Percentiles rank a stretch among this genome's conserved stretches.
Evolutionary conservation across 2,329 filamentous ascomycete genomes (phyloP).

Genomic region (Nothophaeocryptopus gaeumannii): DNA sequence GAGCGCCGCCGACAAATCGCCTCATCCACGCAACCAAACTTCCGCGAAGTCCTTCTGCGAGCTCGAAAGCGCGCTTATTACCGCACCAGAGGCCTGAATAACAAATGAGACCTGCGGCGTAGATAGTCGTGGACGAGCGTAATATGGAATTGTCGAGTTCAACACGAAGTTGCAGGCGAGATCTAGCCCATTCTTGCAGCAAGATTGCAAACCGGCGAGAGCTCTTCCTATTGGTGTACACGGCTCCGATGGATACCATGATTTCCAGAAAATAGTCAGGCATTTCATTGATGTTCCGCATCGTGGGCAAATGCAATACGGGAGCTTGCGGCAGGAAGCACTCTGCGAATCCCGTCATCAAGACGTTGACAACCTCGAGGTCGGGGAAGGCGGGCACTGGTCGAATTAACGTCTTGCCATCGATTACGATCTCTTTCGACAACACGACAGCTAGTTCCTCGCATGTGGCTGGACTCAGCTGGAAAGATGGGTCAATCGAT

Average conservation of each 20-base stretch:
- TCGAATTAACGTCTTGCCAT: background rate
- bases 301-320: background rate
- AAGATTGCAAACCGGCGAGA: background rate
- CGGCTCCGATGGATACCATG: background rate
- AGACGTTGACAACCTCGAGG: background rate
- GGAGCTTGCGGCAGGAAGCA: slow-evolving; percentile 1
- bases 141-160: background rate
- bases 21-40: slow-evolving; percentile 1
- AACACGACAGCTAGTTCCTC: background rate
- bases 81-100: slow-evolving; percentile 2
- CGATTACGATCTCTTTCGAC: background rate
- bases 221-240: background rate
- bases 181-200: background rate
- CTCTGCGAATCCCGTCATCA: background rate
- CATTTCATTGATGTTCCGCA: background rate
- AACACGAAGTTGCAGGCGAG: slow-evolving; percentile 1
- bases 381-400: background rate
- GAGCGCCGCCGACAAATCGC: background rate
- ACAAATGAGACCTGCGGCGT: slow-evolving; percentile 1
- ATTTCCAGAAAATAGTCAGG: background rate
- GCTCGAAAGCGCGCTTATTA: slow-evolving; percentile 1
- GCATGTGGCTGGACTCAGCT: background rate
- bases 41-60: background rate
- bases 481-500: background rate
- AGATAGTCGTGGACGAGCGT: background rate